A percentile compares a stretch with the other conserved stretches of the same genome.
These are phyloP conservation scores for Saccharum spontaneum DNA, from an alignment of 176 grass and related monocot species.

Conservation along the genomic window DNA sequence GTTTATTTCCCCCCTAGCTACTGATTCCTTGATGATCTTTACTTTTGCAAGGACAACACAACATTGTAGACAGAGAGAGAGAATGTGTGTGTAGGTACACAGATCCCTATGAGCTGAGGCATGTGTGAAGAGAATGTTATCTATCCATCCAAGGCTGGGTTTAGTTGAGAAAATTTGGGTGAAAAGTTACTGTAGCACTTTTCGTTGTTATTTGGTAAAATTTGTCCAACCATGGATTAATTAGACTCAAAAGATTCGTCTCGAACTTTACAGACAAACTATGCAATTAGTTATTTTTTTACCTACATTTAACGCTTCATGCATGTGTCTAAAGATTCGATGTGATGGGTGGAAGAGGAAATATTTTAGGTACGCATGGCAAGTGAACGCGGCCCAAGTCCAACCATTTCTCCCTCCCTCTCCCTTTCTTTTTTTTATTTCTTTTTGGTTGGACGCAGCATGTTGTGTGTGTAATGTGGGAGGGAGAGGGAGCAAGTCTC, in stretches of 20 bases:
- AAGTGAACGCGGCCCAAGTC: too few relatives aligned
- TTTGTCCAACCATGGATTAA: too few relatives aligned
- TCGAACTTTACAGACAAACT: too few relatives aligned
- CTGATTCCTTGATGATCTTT: constrained; percentile 8
- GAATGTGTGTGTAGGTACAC: constrained; percentile 44
- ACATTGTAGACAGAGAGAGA: background rate
- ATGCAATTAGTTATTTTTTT: too few relatives aligned
- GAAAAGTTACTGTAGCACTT: too few relatives aligned
- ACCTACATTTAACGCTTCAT: too few relatives aligned
- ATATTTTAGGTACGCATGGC: too few relatives aligned
- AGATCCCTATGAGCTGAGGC: constrained; percentile 69
- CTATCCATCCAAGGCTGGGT: constrained; percentile 40
- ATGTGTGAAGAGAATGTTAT: constrained; percentile 42
- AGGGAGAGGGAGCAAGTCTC: constrained; percentile 34
- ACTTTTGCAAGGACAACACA: constrained; percentile 5
- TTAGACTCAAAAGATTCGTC: too few relatives aligned
- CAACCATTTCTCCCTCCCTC: constrained; percentile 43
- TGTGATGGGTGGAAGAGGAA: too few relatives aligned
- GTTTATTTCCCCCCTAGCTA: background rate
- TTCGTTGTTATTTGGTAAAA: too few relatives aligned
- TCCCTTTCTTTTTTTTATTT: background rate
- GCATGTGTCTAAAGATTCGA: too few relatives aligned
- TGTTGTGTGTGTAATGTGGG: constrained; percentile 32
- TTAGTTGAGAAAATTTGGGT: too few relatives aligned
- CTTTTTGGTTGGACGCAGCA: background rate